Evolutionary conservation across 345 rosid genomes (phyloP), one percentile per base, ranked within the genome.

Genomic region (Gynandropsis gynandra): DNA sequence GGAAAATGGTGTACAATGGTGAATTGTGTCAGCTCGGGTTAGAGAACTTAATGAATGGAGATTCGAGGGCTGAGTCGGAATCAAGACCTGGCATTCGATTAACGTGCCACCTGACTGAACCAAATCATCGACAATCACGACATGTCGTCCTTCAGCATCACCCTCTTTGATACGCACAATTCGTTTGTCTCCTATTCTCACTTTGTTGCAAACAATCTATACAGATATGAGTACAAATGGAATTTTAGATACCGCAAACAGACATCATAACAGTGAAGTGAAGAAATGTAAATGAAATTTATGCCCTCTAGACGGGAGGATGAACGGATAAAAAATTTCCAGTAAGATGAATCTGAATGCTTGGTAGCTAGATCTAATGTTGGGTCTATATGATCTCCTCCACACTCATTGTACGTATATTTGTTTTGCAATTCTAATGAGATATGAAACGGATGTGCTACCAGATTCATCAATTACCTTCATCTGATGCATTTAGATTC

Each of bases 31-130:
- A 41, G 45, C n/a, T 7, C 6, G 41, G 11, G 3, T 37, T 37
- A 37, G 15, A 8, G 2, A 2, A 37, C 41, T 37, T 8, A 8
- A 10, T 37, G 41, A 10, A 13, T 37, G n/a, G 15, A 37, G 41
- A 37, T 37, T 37, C 21, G 44, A 52, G 54, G 57, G 34, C 42
- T 39, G 51, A 54, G 50, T 51, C 37, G 18, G 49, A 41, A 16
- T 71, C 4, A 9, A 37, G 66, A 92, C 98, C 98, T 87, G 98
- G 67, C 98, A 92, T 76, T 87, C 98, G 44, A 82, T 74, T 46
- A 92, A 72, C 37, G 98, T 92, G 52, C 98, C 86, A 35, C 98
- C 98, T 7, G 98, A 90, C 70, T 87, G 98, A 63, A 92, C 98
- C 74, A 92, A 75, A 74, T 87, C 95, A 67, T 92, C 98, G 27